Base-by-base conservation (phyloP, 495 filamentous ascomycete species). In the Bacidia rubella region DNA sequence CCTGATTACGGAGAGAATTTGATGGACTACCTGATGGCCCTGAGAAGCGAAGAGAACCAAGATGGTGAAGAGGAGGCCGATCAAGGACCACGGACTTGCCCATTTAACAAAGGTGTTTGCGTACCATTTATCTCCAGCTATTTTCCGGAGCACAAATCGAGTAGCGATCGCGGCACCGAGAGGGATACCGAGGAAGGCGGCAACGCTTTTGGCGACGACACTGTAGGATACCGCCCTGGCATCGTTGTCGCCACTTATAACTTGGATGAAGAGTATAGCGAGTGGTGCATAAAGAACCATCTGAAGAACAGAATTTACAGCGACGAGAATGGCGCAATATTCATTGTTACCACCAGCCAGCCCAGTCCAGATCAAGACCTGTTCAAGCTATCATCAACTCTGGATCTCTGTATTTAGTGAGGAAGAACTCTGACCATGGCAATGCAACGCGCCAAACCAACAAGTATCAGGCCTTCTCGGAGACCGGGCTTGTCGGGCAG, bases 281-380 rank as follows among this genome's bases (percentile, higher is more conserved):
- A 93, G 63, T 0, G 88, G 89, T 0, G 88, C 89, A 58, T 83
- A 95, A 3, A 95, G 70, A 2, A 93, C 77, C 66, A 95, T 93
- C 55, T 95, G 88, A 10, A 95, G 70, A 24, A 93, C 61, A 0
- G 87, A 90, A 65, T 95, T 95, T 58, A 95, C 65, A 38, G 88
- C 89, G 0, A 94, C 88, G 2, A 95, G 79, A 54, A 95, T 86
- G 32, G 89, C 88, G 65, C 89, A 95, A 68, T 94, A 93, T 57
- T 92, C 84, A 22, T 58, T 68, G 57, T 94, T 82, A 11, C 88
- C 88, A 3, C 81, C 82, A 5, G 88, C 87, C 0, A 90, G 70
- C 0, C 76, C 77, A 0, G 78, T 90, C 86, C 86, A 90, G 47
- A 90, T 80, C 1, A 92, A 67, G 1, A 86, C n/a, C n/a, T n/a